phyloP scores from a whole-genome alignment of 129 eudicot genomes.

The Smallanthus sonchifolius region DNA sequence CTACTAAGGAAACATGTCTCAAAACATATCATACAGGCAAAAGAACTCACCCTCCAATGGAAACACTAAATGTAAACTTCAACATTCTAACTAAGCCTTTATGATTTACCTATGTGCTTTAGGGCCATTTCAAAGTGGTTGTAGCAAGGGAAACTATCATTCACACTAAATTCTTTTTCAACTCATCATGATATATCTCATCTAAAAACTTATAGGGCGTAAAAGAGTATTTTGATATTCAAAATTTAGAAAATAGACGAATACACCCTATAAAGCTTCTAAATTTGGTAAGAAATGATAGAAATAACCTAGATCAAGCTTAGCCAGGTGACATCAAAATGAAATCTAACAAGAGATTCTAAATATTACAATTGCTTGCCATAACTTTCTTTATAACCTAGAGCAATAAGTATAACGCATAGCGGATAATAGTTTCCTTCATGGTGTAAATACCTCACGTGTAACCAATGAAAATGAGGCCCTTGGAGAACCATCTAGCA shows the following conservation, averaged over 20 bases:
- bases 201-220: neutral
- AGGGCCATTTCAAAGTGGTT: neutral
- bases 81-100: neutral
- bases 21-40: neutral
- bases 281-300: neutral
- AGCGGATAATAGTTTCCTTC: neutral
- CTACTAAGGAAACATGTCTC: neutral
- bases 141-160: neutral
- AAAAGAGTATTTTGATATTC: neutral
- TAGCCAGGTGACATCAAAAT: neutral
- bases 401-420: neutral
- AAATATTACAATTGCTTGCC: neutral
- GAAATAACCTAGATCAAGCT: neutral
- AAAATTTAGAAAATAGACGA: neutral
- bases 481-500: slow-evolving; percentile 7
- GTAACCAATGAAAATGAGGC: slow-evolving; percentile 13
- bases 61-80: neutral
- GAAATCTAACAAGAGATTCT: neutral
- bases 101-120: neutral
- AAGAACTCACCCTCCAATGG: neutral
- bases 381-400: neutral
- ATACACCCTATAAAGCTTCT: neutral
- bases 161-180: neutral
- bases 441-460: slow-evolving; percentile 9
- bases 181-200: neutral